Conservation (phyloP, 2,329 filamentous ascomycete species). For the Remersonia thermophila region DNA sequence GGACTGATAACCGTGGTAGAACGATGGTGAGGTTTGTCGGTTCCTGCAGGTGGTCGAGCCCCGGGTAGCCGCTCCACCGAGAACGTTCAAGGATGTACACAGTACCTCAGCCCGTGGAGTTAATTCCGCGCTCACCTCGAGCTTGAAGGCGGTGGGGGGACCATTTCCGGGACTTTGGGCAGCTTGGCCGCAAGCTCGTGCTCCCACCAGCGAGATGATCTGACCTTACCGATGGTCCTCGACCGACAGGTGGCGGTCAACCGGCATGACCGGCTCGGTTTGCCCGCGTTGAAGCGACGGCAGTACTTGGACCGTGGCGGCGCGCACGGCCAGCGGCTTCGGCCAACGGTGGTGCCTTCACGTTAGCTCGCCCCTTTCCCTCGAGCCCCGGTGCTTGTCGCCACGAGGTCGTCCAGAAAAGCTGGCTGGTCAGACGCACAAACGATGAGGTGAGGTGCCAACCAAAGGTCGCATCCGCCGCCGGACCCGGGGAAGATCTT, state of each 20-base stretch:
- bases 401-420: conserved; percentile 1
- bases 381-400: conserved; percentile 2
- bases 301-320: neutral
- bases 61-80: conserved; percentile 1
- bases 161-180: conserved; percentile 1
- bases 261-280: neutral
- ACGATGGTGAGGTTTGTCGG: neutral
- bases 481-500: conserved; percentile 17
- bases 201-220: neutral
- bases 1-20: neutral
- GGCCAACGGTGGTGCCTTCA: neutral
- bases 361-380: neutral
- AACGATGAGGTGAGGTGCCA: conserved; percentile 10
- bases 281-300: conserved; percentile 1
- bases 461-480: conserved; percentile 13
- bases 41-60: neutral
- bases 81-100: neutral
- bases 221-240: neutral
- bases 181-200: neutral
- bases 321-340: conserved; percentile 1
- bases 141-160: neutral
- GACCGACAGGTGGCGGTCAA: neutral
- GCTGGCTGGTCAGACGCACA: conserved; percentile 6
- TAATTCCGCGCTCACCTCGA: conserved; percentile 2
- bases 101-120: neutral